A percentile compares a stretch with the other conserved stretches of the same genome.
These are phyloP conservation scores for Nannizziopsis arthrosporioides DNA, from an alignment of 2,329 filamentous ascomycete genomes.

Conservation along the genomic window DNA sequence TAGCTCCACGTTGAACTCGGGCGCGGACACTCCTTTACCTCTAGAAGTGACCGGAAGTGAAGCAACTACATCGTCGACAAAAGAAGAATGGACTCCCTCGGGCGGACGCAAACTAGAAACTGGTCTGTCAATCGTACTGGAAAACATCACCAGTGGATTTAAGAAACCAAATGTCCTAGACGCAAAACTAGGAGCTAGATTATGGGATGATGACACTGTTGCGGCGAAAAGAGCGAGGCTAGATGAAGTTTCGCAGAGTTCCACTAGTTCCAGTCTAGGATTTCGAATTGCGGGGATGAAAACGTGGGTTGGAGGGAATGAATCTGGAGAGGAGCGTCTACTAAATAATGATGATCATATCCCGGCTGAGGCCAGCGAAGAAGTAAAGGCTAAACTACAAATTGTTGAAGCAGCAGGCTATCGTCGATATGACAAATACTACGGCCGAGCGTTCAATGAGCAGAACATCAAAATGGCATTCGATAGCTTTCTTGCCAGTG, in stretches of 20 bases:
- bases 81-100: conserved; percentile 36
- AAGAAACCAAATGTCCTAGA: conserved; percentile 80
- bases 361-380: conserved; percentile 41
- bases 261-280: conserved; percentile 49
- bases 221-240: conserved; percentile 47
- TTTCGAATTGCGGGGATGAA: conserved; percentile 57
- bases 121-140: conserved; percentile 67
- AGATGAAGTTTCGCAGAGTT: conserved; percentile 47
- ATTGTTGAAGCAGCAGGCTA: conserved; percentile 42
- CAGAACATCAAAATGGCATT: conserved; percentile 48
- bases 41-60: conserved; percentile 17
- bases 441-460: conserved; percentile 48
- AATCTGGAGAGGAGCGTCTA: conserved; percentile 22
- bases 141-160: conserved; percentile 74
- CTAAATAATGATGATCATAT: conserved; percentile 27
- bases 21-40: conserved; percentile 14
- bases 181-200: conserved; percentile 72
- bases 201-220: conserved; percentile 67
- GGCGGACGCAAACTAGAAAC: conserved; percentile 58
- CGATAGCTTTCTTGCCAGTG: conserved; percentile 43
- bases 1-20: conserved; percentile 10
- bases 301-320: conserved; percentile 38
- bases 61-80: conserved; percentile 19
- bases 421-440: conserved; percentile 54
- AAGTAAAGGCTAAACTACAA: conserved; percentile 36